Evolutionary conservation across 371 early-diverging fungal genomes (phyloP).

Genomic region (Astathelohania contejeani): DNA sequence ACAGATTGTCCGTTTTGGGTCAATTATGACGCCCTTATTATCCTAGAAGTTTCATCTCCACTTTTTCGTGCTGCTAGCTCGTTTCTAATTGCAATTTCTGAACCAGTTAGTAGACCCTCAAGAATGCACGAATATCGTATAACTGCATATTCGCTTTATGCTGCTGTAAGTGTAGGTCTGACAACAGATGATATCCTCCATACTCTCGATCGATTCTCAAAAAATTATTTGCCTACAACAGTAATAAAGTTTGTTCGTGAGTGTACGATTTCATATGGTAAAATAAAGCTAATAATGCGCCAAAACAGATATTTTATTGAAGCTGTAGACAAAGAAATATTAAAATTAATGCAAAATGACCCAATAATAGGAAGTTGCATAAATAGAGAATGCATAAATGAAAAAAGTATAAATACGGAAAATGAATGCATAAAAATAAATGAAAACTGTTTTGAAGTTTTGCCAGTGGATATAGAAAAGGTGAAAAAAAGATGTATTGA

Average conservation of each 20-base stretch:
- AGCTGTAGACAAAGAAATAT: slow-evolving; percentile 62
- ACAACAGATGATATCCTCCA: slow-evolving; percentile 80
- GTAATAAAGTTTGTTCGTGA: slow-evolving; percentile 68
- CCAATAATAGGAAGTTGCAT: slow-evolving; percentile 56
- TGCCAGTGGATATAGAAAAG: slow-evolving; percentile 56
- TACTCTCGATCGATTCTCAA: slow-evolving; percentile 72
- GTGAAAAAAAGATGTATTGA: slow-evolving; percentile 81
- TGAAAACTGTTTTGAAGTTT: slow-evolving; percentile 66
- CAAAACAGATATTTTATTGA: slow-evolving; percentile 81
- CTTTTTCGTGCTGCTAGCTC: slow-evolving; percentile 83
- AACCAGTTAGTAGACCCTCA: slow-evolving; percentile 82
- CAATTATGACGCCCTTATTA: slow-evolving; percentile 71
- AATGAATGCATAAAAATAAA: slow-evolving; percentile 54
- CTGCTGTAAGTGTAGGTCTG: slow-evolving; percentile 92
- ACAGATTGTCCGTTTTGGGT: slow-evolving; percentile 79
- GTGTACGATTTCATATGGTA: slow-evolving; percentile 79
- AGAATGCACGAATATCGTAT: slow-evolving; percentile 91
- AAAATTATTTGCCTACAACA: slow-evolving; percentile 63
- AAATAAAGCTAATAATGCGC: slow-evolving; percentile 85
- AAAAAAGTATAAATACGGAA: slow-evolving; percentile 50
- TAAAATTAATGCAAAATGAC: slow-evolving; percentile 68
- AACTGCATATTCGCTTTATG: slow-evolving; percentile 89
- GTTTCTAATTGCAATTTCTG: slow-evolving; percentile 90
- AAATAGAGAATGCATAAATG: slow-evolving; percentile 20
- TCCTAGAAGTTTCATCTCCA: slow-evolving; percentile 82